Evolutionary conservation across 2,329 filamentous ascomycete genomes (phyloP).

Genomic region (Botrytis pseudocinerea): DNA sequence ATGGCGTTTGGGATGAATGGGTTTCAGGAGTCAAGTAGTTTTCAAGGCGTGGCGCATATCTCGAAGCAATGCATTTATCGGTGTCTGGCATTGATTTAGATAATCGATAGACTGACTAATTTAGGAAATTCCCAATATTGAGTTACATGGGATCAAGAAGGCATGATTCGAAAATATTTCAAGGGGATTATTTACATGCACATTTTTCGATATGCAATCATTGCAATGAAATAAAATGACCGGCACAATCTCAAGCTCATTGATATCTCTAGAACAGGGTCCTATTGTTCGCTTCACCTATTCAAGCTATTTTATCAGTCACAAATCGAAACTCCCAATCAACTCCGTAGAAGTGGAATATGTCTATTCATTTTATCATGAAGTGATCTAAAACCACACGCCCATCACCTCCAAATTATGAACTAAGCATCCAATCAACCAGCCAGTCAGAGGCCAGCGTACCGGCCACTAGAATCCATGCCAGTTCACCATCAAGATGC

Average conservation of each 20-base stretch:
- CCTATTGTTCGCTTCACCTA: not conserved
- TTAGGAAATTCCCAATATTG: not conserved
- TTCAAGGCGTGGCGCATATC: not conserved
- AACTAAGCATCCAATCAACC: not conserved
- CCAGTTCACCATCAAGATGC: fast-evolving
- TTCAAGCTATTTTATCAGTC: not conserved
- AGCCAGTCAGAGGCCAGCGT: too few relatives aligned
- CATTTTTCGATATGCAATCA: not conserved
- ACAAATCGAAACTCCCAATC: fast-evolving
- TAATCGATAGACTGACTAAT: not conserved
- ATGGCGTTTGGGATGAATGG: not conserved
- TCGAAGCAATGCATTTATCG: too few relatives aligned
- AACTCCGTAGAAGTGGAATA: too few relatives aligned
- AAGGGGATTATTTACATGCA: fast-evolving
- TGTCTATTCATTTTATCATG: not conserved
- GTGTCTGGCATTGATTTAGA: not conserved
- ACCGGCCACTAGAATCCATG: not conserved
- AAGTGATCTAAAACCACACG: not conserved
- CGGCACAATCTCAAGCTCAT: not conserved
- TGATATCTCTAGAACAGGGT: not conserved
- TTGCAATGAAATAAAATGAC: too few relatives aligned
- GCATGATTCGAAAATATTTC: not conserved
- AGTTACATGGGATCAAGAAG: not conserved
- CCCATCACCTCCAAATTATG: not conserved
- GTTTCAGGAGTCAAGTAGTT: not conserved